Conservation (phyloP, 306 rosid genomes). For the barrel medic (Medicago truncatula) region MtrunA17r5.0-ANR NC_053044.1:57198001-57198500, state of each 20-base stretch:
- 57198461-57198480: too few relatives aligned
- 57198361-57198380: constrained; percentile 5
- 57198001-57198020: constrained; percentile 65
- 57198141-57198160: constrained; percentile 38
- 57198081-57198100: constrained; percentile 82
- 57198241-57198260: constrained; percentile 76
- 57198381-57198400: not conserved
- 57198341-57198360: constrained; percentile 4
- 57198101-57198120: constrained; percentile 61
- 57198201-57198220: constrained; percentile 73
- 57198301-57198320: not conserved
- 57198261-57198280: constrained; percentile 62
- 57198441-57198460: too few relatives aligned
- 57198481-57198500: not conserved
- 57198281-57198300: constrained; percentile 73
- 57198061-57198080: constrained; percentile 74
- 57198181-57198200: constrained; percentile 69
- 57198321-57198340: not conserved
- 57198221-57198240: constrained; percentile 82
- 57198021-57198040: constrained; percentile 62
- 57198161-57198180: constrained; percentile 48
- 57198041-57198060: constrained; percentile 70
- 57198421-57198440: not conserved
- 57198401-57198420: not conserved
- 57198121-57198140: constrained; percentile 68